Percentiles rank a stretch among this genome's conserved stretches.
Evolutionary conservation across 257 asterid genomes (phyloP).

Genomic region (Solanum tarapatanum): DNA sequence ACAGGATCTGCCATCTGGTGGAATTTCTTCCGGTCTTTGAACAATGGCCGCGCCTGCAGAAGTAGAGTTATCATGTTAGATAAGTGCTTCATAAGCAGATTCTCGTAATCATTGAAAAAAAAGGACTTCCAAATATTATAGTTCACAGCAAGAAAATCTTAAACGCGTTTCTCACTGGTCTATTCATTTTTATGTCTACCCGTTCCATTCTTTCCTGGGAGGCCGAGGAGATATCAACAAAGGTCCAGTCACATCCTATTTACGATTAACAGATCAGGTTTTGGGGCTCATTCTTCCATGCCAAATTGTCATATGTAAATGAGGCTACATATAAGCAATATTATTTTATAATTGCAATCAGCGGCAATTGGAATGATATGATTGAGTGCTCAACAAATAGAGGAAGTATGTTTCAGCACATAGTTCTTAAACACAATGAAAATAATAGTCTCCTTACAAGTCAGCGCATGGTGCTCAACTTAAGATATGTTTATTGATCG

Average conservation of each 20-base stretch:
- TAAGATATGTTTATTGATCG: background rate
- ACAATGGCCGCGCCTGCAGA: slow-evolving; percentile 52
- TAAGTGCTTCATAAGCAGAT: background rate
- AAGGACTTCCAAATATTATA: background rate
- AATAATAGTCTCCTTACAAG: background rate
- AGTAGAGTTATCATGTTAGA: background rate
- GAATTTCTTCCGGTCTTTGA: slow-evolving; percentile 53
- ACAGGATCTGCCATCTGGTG: slow-evolving; percentile 52
- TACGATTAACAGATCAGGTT: background rate
- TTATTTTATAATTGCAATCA: background rate
- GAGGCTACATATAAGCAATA: background rate
- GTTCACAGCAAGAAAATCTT: background rate
- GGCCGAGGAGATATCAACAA: background rate
- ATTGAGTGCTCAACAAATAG: background rate
- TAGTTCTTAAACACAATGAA: background rate
- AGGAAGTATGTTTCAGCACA: background rate
- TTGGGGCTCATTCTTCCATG: background rate
- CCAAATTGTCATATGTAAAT: background rate
- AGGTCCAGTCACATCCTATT: background rate
- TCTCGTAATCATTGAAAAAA: background rate
- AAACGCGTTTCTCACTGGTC: background rate
- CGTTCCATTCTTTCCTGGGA: background rate
- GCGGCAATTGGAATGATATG: background rate
- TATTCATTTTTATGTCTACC: background rate
- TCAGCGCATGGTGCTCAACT: background rate